These are phyloP conservation scores for Craterostigma plantagineum DNA, from an alignment of 257 asterid genomes.

Conservation along the genomic window DNA sequence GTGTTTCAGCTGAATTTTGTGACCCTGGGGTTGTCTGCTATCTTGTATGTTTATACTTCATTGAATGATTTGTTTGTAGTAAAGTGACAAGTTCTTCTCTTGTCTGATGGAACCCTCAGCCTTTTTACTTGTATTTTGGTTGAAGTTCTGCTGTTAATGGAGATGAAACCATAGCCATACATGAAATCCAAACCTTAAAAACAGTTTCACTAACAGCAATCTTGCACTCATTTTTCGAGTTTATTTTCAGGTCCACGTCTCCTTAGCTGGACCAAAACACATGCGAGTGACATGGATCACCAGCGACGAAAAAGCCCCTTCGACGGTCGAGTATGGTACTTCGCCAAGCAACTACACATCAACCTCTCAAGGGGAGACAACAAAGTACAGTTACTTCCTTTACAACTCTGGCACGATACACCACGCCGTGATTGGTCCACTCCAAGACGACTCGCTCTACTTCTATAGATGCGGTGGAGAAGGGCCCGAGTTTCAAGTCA, in stretches of 20 bases:
- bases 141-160: too few species aligned
- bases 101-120: too few species aligned
- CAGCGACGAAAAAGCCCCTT: conserved; percentile 28
- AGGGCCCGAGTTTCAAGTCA: conserved; percentile 66
- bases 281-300: conserved; percentile 71
- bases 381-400: conserved; percentile 37
- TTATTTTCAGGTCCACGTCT: conserved; percentile 78
- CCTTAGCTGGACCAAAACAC: conserved; percentile 70
- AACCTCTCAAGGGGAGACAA: conserved; percentile 42
- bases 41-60: too few species aligned
- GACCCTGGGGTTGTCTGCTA: too few species aligned
- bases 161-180: too few species aligned
- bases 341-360: conserved; percentile 36
- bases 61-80: too few species aligned
- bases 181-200: too few species aligned
- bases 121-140: too few species aligned
- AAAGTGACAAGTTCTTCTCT: too few species aligned
- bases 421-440: conserved; percentile 78
- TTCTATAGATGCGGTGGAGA: conserved; percentile 71
- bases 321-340: conserved; percentile 59
- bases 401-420: conserved; percentile 72
- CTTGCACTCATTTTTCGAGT: too few species aligned
- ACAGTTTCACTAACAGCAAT: too few species aligned
- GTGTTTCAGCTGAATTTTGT: too few species aligned
- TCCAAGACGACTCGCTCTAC: conserved; percentile 36